Percentiles rank a stretch among this genome's conserved stretches.
Conservation (phyloP, 441 rosid species). For the Erysimum cheiri region DNA sequence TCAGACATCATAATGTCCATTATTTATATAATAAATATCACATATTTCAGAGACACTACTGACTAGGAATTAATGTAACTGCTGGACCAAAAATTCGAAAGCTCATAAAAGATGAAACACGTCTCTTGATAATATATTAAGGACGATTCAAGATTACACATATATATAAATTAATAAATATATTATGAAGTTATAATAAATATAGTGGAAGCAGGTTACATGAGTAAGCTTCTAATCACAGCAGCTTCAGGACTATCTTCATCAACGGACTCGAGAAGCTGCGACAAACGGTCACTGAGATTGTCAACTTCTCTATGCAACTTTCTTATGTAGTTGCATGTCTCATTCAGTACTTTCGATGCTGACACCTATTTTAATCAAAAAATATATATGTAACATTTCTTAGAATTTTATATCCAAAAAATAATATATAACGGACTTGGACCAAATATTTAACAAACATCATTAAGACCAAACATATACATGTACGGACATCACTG, state of each 20-base stretch:
- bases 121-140: constrained; percentile 27
- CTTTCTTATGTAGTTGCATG: constrained; percentile 79
- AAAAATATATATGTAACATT: not conserved
- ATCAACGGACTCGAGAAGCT: constrained; percentile 72
- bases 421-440: no score
- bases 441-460: not conserved
- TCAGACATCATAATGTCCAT: constrained; percentile 2
- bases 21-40: not conserved
- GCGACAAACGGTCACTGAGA: constrained; percentile 76
- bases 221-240: constrained; percentile 68
- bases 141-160: constrained; percentile 38
- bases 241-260: constrained; percentile 80
- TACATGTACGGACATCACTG: constrained; percentile 9
- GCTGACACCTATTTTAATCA: constrained; percentile 62
- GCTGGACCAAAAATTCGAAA: constrained; percentile 7
- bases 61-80: constrained; percentile 14
- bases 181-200: not conserved
- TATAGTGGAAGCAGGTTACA: constrained; percentile 47
- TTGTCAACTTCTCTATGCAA: constrained; percentile 81
- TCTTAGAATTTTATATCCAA: no score
- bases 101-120: constrained; percentile 11
- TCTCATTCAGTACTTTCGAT: constrained; percentile 72
- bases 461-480: constrained; percentile 8
- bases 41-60: constrained; percentile 17
- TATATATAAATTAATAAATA: constrained; percentile 13